These are phyloP conservation scores for Tolypocladium ovalisporum DNA, from an alignment of 2,329 filamentous ascomycete species.

Conservation along the genomic window DNA sequence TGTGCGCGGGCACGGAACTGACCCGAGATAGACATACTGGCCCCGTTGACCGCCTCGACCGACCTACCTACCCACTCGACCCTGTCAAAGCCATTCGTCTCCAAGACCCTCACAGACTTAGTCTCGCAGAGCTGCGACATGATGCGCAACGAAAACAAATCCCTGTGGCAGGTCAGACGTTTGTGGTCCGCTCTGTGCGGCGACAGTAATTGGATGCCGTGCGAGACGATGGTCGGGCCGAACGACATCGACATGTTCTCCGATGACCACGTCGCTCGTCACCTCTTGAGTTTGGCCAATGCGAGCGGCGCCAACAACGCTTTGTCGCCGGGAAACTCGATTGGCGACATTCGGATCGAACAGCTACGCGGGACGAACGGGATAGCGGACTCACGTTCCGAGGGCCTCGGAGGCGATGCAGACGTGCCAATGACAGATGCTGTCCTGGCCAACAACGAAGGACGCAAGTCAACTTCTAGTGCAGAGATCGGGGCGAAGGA, in stretches of 20 bases:
- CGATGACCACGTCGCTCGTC: slow-evolving; percentile 31
- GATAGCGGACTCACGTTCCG: slow-evolving; percentile 1
- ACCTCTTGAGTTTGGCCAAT: slow-evolving; percentile 20
- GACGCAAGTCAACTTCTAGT: slow-evolving; percentile 7
- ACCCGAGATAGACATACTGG: slow-evolving; percentile 52
- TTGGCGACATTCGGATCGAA: slow-evolving; percentile 10
- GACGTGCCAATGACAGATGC: slow-evolving; percentile 19
- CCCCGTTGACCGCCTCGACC: slow-evolving; percentile 63
- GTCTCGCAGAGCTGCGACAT: slow-evolving; percentile 58
- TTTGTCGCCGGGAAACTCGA: slow-evolving; percentile 6
- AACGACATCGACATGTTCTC: slow-evolving; percentile 46
- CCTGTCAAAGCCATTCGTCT: slow-evolving; percentile 63
- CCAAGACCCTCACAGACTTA: slow-evolving; percentile 61
- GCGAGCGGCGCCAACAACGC: slow-evolving; percentile 2
- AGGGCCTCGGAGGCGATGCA: background rate
- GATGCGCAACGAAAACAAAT: slow-evolving; percentile 63
- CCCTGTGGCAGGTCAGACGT: slow-evolving; percentile 64
- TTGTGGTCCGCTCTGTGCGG: slow-evolving; percentile 64
- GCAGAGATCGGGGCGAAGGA: slow-evolving; percentile 3
- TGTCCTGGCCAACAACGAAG: slow-evolving; percentile 9
- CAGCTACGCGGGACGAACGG: slow-evolving; percentile 5
- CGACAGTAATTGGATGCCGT: slow-evolving; percentile 59
- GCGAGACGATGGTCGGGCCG: slow-evolving; percentile 43
- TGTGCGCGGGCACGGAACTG: background rate
- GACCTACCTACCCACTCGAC: slow-evolving; percentile 66